Evolutionary conservation across 495 filamentous ascomycete species (phyloP).

Genomic region (Hyaloscypha finlandica): DNA sequence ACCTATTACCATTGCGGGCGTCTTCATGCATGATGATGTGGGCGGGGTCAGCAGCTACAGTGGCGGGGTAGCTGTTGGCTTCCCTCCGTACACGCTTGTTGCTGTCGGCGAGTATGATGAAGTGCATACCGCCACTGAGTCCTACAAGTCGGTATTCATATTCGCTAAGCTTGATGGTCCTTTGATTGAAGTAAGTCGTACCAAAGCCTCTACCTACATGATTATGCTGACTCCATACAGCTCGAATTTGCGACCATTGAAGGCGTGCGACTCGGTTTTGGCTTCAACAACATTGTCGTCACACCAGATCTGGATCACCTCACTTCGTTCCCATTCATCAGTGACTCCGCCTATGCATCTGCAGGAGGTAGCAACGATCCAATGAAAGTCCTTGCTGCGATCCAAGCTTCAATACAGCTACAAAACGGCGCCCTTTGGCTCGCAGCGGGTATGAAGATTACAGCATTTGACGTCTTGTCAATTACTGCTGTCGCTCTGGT

Average conservation of each 20-base stretch:
- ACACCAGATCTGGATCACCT: conserved; percentile 41
- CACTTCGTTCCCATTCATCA: too few relatives aligned
- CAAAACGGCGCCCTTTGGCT: too few relatives aligned
- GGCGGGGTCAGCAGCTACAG: conserved; percentile 33
- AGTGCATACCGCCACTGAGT: too few relatives aligned
- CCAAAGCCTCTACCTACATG: conserved; percentile 36
- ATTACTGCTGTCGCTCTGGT: too few relatives aligned
- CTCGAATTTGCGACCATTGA: too few relatives aligned
- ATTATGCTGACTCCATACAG: conserved; percentile 43
- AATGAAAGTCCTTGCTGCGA: too few relatives aligned
- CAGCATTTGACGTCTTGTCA: too few relatives aligned
- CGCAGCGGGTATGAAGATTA: too few relatives aligned
- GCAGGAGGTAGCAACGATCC: too few relatives aligned
- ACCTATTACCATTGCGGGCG: conserved; percentile 43
- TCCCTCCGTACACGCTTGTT: conserved; percentile 39
- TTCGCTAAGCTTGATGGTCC: conserved; percentile 40
- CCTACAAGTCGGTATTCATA: conserved; percentile 11
- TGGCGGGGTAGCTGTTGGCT: conserved; percentile 44
- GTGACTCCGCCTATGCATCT: too few relatives aligned
- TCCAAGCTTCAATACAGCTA: too few relatives aligned
- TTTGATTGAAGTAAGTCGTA: too few relatives aligned
- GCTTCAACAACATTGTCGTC: conserved; percentile 49
- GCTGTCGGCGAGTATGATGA: conserved; percentile 42
- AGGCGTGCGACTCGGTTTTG: conserved; percentile 46
- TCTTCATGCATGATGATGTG: conserved; percentile 36